Evolutionary conservation across 2,329 filamentous ascomycete species (phyloP), one percentile per base, ranked within the genome.

Genomic region (Beauveria brongniartii): DNA sequence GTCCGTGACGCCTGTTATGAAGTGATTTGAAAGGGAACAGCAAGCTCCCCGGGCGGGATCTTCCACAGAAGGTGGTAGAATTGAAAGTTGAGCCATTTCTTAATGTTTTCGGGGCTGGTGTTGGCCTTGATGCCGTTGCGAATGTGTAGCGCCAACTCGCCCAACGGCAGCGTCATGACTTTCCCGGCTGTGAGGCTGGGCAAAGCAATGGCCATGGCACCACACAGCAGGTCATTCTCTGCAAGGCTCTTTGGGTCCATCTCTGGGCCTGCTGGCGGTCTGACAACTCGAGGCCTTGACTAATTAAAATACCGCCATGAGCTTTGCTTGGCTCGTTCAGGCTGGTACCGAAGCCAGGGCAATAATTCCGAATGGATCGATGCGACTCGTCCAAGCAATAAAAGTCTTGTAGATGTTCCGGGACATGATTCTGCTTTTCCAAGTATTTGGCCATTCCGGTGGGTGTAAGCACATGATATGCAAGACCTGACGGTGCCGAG

Each of bases 141-240:
- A 9, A 56, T 24, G 41, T 56, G 54, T 14, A 56, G 41, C 26
- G 54, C 54, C 30, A 56, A n/a, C 41, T 56, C 54, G 41, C 54
- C 54, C 18, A 56, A n/a, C 26, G 54, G 41, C 54, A 56, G 24
- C n/a, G 54, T 3, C 28, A 34, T 34, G 26, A 56, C 26, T 5
- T 12, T 8, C 0, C 43, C 43, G 18, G 54, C 54, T 14, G 40
- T 44, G 9, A 56, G 41, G 41, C 54, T 46, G 6, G 54, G 54
- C 18, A 56, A n/a, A 2, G 54, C 41, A 16, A 47, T 56, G 2
- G 54, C 54, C 54, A 56, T 56, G 20, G 54, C 54, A 5, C 40
- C 54, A 22, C 54, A 56, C 5, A 56, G 41, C 24, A 56, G 41
- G 26, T 56, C 54, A 3, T 47, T 47, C 3, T 37, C 54, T 3